Evolutionary conservation across 441 rosid genomes (phyloP).

Genomic region (Pelargonium cotyledonis): DNA sequence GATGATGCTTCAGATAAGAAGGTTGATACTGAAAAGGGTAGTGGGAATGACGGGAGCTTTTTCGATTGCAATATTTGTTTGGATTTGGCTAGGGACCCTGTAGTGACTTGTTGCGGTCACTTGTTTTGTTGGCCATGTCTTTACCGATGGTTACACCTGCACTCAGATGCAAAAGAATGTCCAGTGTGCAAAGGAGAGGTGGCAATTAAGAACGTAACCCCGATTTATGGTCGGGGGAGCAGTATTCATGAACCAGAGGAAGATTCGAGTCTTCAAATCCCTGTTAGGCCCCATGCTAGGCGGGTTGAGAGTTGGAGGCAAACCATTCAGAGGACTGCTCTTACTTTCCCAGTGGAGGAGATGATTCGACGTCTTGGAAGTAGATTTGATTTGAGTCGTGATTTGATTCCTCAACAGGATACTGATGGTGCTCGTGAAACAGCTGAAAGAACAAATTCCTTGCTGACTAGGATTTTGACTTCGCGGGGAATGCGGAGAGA

Average conservation of each 20-base stretch:
- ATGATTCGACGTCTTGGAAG: conserved; percentile 80
- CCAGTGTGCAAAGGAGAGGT: conserved; percentile 95
- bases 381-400: conserved; percentile 61
- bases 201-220: conserved; percentile 61
- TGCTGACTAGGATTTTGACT: conserved; percentile 57
- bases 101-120: conserved; percentile 93
- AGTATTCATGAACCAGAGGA: conserved; percentile 50
- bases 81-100: conserved; percentile 86
- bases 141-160: conserved; percentile 63
- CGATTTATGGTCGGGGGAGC: conserved; percentile 83
- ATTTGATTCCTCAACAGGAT: conserved; percentile 48
- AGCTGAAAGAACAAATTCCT: conserved; percentile 38
- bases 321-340: conserved; percentile 55
- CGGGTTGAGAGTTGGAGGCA: conserved; percentile 90
- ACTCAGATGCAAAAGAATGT: conserved; percentile 85
- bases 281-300: conserved; percentile 63
- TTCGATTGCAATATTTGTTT: conserved; percentile 87
- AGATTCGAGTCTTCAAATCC: conserved; percentile 61
- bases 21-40: conserved; percentile 49
- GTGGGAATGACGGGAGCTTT: conserved; percentile 64
- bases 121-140: conserved; percentile 94
- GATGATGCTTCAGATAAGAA: conserved; percentile 47
- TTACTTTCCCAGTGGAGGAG: conserved; percentile 70
- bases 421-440: conserved; percentile 46
- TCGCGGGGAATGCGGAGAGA: conserved; percentile 62